Conservation (phyloP, 2,329 filamentous ascomycete genomes). For the Diaporthe sp. region DNA sequence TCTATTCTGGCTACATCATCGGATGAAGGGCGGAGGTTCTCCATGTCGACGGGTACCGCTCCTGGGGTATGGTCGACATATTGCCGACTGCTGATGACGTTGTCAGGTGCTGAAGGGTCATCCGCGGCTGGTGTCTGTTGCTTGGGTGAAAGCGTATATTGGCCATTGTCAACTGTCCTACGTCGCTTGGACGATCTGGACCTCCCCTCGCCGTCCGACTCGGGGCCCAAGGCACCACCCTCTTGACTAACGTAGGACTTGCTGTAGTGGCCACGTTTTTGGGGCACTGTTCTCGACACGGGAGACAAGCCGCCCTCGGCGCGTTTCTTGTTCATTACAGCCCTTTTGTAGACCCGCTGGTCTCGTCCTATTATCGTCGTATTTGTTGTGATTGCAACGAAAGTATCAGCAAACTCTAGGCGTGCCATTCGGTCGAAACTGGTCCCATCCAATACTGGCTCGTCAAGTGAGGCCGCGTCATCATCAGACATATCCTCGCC, state of each 20-base stretch:
- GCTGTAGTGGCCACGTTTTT: constrained; percentile 67
- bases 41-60: constrained; percentile 71
- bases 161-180: constrained; percentile 57
- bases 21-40: constrained; percentile 71
- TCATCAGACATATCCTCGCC: neutral
- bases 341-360: constrained; percentile 55
- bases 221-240: constrained; percentile 76
- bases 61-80: constrained; percentile 73
- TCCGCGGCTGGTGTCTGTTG: constrained; percentile 39
- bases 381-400: constrained; percentile 38
- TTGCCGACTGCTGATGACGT: constrained; percentile 69
- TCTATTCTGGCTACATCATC: constrained; percentile 76
- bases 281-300: constrained; percentile 58
- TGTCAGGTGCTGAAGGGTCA: constrained; percentile 47
- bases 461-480: constrained; percentile 19
- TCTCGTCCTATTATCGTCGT: constrained; percentile 41
- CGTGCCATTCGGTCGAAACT: constrained; percentile 17
- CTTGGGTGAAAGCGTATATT: constrained; percentile 34
- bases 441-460: constrained; percentile 21
- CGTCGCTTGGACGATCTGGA: constrained; percentile 63
- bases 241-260: constrained; percentile 79
- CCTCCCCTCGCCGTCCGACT: constrained; percentile 69
- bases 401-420: constrained; percentile 39
- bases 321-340: constrained; percentile 65
- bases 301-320: constrained; percentile 66